Evolutionary conservation across 164 flowering plant species (phyloP), one percentile per base, ranked within the genome.

Genomic region (Nelumbo lutea): DNA sequence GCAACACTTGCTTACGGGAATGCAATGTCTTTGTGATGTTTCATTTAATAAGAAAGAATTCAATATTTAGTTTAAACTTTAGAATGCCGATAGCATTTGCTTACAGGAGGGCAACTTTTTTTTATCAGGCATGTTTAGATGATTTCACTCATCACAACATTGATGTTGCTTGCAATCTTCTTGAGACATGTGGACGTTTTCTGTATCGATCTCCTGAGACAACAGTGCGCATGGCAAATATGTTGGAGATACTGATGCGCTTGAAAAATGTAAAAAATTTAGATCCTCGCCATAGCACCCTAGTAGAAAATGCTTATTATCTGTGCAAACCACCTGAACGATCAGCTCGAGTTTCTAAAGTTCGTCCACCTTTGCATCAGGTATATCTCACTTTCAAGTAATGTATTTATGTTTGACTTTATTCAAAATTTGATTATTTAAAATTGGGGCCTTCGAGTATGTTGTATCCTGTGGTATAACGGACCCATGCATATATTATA

Each of bases 101-200:
- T 50, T 11, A 64, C 38, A 45, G 42, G 15, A 43, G 43, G 51
- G 46, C 4, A 62, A 9, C 64, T 48, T 56, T 66, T 43, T 70
- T 72, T 62, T 68, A n/a, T 61, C 91, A 95, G 99, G 88, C 97
- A 65, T 95, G 99, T 81, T 82, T 92, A 74, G 99, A 95, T 84
- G 99, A 95, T 75, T 95, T 95, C 69, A 83, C 90, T 71, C 99
- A 95, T 81, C 99, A 95, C 78, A 92, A 95, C 79, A 95, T 95
- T 67, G 99, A 92, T 81, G 99, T 95, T 76, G 98, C 99, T 59
- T 95, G 99, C 89, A 95, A 90, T 85, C 97, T 95, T 76, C 90
- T 92, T 75, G 98, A 95, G 88, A 95, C 99, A 15, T 95, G 99
- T 83, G 99, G 98, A 13, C 92, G 99, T 65, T 95, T 90, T 82